These are phyloP conservation scores for Xylaria sp. DNA, from an alignment of 2,329 filamentous ascomycete genomes.

Conservation along the genomic window DNA sequence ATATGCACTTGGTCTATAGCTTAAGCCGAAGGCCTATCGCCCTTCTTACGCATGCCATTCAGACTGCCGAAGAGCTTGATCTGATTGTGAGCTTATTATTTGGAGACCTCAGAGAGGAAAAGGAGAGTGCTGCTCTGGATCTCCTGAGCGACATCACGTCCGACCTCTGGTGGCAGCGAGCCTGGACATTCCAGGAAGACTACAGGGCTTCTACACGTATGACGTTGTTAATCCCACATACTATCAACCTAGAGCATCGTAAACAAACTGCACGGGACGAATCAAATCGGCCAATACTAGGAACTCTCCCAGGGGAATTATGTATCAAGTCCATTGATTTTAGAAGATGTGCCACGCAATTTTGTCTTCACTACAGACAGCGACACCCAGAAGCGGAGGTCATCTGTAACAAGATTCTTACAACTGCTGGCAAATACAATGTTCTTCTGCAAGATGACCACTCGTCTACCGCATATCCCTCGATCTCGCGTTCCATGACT, in stretches of 20 bases:
- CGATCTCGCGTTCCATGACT: conserved; percentile 46
- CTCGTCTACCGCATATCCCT: conserved; percentile 18
- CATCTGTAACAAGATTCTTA: conserved; percentile 43
- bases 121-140: conserved; percentile 39
- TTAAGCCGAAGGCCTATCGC: conserved; percentile 44
- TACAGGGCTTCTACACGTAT: conserved; percentile 45
- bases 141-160: conserved; percentile 45
- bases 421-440: conserved; percentile 45
- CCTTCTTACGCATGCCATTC: conserved; percentile 44
- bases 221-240: conserved; percentile 46
- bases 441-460: conserved; percentile 43
- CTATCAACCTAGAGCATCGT: conserved; percentile 38
- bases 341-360: conserved; percentile 41
- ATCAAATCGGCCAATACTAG: conserved; percentile 36
- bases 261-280: conserved; percentile 38
- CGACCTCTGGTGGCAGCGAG: conserved; percentile 46
- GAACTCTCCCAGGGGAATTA: conserved; percentile 42
- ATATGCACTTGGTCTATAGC: conserved; percentile 48
- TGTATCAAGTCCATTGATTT: conserved; percentile 45
- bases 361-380: conserved; percentile 44
- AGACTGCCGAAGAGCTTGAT: conserved; percentile 42
- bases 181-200: conserved; percentile 49
- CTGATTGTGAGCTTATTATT: conserved; percentile 41
- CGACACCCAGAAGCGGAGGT: conserved; percentile 32
- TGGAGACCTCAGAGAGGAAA: conserved; percentile 36